Percentiles rank a stretch among this genome's conserved stretches.
These are phyloP conservation scores for Cubamyces sp. DNA, from an alignment of 768 basidiomycete genomes.

Conservation along the genomic window DNA sequence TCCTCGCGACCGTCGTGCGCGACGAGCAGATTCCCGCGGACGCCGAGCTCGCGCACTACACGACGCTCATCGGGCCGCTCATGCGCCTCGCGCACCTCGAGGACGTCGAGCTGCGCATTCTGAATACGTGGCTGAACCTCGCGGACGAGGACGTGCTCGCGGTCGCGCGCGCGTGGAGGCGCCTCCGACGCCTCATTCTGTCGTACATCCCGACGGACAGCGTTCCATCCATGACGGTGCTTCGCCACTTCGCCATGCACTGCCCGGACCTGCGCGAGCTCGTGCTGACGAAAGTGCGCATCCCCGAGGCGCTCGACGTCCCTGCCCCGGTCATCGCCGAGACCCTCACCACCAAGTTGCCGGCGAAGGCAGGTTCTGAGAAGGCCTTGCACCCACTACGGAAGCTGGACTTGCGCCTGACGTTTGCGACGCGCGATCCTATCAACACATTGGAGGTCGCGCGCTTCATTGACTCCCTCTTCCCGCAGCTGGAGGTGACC, in stretches of 20 bases:
- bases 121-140: not conserved
- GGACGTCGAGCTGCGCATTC: not conserved
- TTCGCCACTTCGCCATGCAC: slow-evolving; percentile 11
- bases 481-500: slow-evolving; percentile 11
- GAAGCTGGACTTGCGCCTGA: slow-evolving; percentile 8
- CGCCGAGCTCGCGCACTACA: not conserved
- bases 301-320: not conserved
- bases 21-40: not conserved
- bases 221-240: not conserved
- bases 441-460: not conserved
- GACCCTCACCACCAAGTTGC: not conserved
- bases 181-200: not conserved
- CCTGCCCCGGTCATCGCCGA: not conserved
- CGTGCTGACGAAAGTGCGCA: slow-evolving; percentile 7
- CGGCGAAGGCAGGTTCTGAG: too few relatives aligned
- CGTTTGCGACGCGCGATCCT: not conserved
- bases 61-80: slow-evolving; percentile 2
- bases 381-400: slow-evolving; percentile 6
- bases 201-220: not conserved
- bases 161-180: slow-evolving; percentile 9
- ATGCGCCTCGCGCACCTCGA: not conserved
- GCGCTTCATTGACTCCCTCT: slow-evolving; percentile 14
- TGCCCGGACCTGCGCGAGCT: slow-evolving; percentile 17
- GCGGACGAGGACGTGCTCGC: slow-evolving; percentile 8
- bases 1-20: not conserved